These are phyloP conservation scores for Phytopythium sindhum DNA, from an alignment of 352 stramenopile genomes.

Conservation along the genomic window DNA sequence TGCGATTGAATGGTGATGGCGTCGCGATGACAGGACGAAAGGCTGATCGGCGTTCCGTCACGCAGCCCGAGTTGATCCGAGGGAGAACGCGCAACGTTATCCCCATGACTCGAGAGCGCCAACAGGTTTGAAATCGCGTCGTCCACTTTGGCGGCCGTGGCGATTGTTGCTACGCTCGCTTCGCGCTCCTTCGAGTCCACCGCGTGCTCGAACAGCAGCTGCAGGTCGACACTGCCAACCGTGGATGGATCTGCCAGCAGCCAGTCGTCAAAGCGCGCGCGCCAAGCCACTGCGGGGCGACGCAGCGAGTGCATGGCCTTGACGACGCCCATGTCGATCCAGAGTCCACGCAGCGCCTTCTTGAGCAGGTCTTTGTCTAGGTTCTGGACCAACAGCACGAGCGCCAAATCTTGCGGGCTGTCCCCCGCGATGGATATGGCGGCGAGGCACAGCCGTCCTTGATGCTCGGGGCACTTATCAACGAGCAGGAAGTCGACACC, in stretches of 20 bases:
- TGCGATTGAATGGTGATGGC: not conserved
- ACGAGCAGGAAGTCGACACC: not conserved
- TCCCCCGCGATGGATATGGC: not conserved
- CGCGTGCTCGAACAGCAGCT: constrained; percentile 22
- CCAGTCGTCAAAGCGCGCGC: constrained; percentile 3
- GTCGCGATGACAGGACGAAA: not conserved
- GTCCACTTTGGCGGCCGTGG: not conserved
- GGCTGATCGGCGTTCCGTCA: not conserved
- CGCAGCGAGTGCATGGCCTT: constrained; percentile 11
- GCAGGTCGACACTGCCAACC: constrained; percentile 16
- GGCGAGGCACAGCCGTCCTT: not conserved
- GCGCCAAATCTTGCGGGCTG: not conserved
- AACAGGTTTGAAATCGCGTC: not conserved
- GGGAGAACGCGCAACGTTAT: not conserved
- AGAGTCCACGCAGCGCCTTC: constrained; percentile 5
- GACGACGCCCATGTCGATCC: constrained; percentile 8
- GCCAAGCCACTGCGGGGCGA: constrained; percentile 1
- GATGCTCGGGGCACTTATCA: not conserved
- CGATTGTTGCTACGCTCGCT: constrained; percentile 3
- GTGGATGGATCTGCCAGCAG: not conserved
- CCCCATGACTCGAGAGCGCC: not conserved
- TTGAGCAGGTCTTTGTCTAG: not conserved
- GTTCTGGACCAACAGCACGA: constrained; percentile 11
- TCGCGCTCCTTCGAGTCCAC: constrained; percentile 11
- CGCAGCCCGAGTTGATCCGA: not conserved